A percentile compares a stretch with the other conserved stretches of the same genome.
phyloP scores from a whole-genome alignment of 1,284 basidiomycete genomes.

The Ustilago shanxiensis region DNA sequence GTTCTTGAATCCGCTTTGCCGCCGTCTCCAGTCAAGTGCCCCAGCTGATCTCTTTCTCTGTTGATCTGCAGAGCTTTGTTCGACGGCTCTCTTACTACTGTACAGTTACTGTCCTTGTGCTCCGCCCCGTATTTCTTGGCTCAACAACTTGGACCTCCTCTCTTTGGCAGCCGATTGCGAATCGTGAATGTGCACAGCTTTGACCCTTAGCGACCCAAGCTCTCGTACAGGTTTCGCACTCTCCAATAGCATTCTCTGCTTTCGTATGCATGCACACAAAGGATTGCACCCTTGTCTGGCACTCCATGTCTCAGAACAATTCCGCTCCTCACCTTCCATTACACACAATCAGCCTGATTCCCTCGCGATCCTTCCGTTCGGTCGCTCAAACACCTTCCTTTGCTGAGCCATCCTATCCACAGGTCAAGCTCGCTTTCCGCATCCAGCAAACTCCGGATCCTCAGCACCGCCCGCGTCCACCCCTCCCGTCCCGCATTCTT shows the following conservation, averaged over 20 bases:
- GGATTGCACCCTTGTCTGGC: not conserved
- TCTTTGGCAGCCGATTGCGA: not conserved
- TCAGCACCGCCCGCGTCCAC: not conserved
- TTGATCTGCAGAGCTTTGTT: too few relatives aligned
- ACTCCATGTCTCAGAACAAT: constrained; percentile 9
- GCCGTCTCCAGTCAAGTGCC: not conserved
- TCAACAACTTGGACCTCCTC: too few relatives aligned
- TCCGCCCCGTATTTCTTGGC: too few relatives aligned
- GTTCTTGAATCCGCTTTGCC: constrained; percentile 1
- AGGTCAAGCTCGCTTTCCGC: not conserved
- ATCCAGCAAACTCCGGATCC: constrained; percentile 1
- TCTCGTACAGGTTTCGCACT: not conserved
- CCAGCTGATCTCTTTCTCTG: not conserved
- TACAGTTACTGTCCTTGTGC: too few relatives aligned
- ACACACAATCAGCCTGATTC: not conserved
- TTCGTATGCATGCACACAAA: not conserved
- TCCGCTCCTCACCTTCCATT: not conserved
- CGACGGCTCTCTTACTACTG: too few relatives aligned
- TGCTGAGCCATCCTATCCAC: not conserved
- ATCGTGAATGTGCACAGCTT: not conserved
- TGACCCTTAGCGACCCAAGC: not conserved
- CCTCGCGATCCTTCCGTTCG: not conserved
- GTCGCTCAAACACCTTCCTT: not conserved
- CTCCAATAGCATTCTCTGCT: not conserved
- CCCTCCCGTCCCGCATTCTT: not conserved